A percentile compares a stretch with the other conserved stretches of the same genome.
These are phyloP conservation scores for Trichoderma asperellum DNA, from an alignment of 2,329 filamentous ascomycete genomes.

Conservation along the genomic window DNA sequence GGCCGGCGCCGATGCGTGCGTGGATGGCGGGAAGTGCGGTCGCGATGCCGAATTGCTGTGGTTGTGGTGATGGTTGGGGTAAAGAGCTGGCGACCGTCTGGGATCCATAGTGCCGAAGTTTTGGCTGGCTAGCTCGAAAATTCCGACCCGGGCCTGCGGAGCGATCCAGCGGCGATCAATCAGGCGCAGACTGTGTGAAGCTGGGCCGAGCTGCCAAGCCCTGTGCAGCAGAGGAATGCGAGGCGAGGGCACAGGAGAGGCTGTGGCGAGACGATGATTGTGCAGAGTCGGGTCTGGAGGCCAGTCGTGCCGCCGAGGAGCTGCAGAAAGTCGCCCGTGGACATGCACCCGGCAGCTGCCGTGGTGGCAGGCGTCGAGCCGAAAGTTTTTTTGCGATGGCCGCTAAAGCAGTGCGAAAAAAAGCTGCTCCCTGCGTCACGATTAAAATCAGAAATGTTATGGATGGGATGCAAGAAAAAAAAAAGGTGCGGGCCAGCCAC, in stretches of 20 bases:
- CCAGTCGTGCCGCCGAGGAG: not conserved
- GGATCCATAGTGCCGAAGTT: conserved; percentile 31
- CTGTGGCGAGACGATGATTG: not conserved
- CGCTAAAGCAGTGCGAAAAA: conserved; percentile 7
- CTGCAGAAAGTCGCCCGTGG: conserved; percentile 2
- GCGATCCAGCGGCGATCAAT: conserved; percentile 23
- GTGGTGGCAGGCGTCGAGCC: conserved; percentile 16
- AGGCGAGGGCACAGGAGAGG: not conserved
- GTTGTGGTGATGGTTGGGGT: conserved; percentile 25
- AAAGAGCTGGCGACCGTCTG: conserved; percentile 30
- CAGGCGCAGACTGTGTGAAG: not conserved
- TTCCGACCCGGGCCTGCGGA: conserved; percentile 22
- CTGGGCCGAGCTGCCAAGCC: conserved; percentile 11
- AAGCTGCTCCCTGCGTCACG: not conserved
- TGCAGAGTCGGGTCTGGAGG: not conserved
- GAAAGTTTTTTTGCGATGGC: conserved; percentile 2
- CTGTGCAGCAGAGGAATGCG: not conserved
- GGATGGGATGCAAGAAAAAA: not conserved
- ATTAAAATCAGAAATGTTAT: not conserved
- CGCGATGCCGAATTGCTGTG: conserved; percentile 4
- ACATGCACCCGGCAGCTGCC: conserved; percentile 17
- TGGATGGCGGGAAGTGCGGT: conserved; percentile 21
- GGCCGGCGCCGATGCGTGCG: conserved; percentile 31
- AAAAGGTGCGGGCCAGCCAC: conserved; percentile 17
- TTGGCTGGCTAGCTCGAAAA: conserved; percentile 30